Evolutionary conservation across 2,329 filamentous ascomycete species (phyloP), one percentile per base, ranked within the genome.

Genomic region (Hymenoscyphus repandus): DNA sequence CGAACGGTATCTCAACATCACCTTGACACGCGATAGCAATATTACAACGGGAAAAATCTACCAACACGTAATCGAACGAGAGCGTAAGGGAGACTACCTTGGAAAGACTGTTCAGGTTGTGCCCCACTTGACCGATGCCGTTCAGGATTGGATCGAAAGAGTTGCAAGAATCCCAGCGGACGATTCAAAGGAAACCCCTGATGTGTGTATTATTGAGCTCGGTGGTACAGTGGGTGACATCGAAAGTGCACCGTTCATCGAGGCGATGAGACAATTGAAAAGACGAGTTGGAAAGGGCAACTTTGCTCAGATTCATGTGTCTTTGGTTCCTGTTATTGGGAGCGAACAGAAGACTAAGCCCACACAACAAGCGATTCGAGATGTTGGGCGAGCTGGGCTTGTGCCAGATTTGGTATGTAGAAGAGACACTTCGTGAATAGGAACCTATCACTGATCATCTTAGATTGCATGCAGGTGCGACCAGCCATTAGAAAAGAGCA

Each of bases 11-110:
- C 83, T 96, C 49, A 85, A 85, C 64, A 85, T 92, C 58, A 88
- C 85, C 49, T 77, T 97, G 54, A 89, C 83, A 7, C 78, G 85
- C 55, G 90, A 96, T 62, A 90, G 92, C 75, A 97, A 97, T 71
- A 95, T 99, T 70, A 99, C 93, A 3, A 96, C 92, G 5, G 93
- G 93, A 66, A 96, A 97, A 75, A 90, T 97, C 61, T 97, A 96
- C 72, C 79, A 89, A 65, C 82, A 87, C 63, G 91, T 96, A 48
- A 90, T 96, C 62, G 82, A 90, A 64, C 82, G 81, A 53, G 79
- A 82, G 65, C 72, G 79, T 22, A 70, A 70, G 37, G 79, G 80
- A 41, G 52, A 57, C 32, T 97, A 96, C 64, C 79, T 97, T 11
- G 92, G 92, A 58, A 84, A 86, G 69, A 90, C 91, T 15, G 86